Base-by-base conservation (phyloP, 169 alveolate species). In the Condylostoma magnum region DNA sequence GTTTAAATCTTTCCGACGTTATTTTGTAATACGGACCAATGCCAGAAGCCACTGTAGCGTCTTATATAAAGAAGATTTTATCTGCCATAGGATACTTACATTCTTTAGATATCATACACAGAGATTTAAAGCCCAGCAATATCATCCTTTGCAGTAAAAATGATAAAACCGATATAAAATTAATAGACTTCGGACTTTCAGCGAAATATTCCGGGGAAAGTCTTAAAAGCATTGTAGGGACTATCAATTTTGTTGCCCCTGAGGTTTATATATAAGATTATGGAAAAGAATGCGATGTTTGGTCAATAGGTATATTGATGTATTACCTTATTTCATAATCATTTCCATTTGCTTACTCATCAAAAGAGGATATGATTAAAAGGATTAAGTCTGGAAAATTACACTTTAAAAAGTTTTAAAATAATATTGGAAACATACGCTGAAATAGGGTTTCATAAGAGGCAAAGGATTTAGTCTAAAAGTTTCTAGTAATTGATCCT, bases 231-330 rank as follows among this genome's bases (percentile, higher is more conserved):
- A 56, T 63, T 34, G 36, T 60, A 2, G 87, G 87, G 30, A 75
- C 87, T 33, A 83, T 83, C 12, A 69, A 75, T 48, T 80, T 60
- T 34, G 69, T 74, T 22, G 81, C 87, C 2, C 87, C 87, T 30
- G 87, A 80, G 55, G 86, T 79, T 20, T 33, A 67, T 18, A 18
- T 18, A 34, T 28, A 55, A 36, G 60, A 67, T 51, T 80, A 80
- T 68, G 76, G 69, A 54, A 71, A 80, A 36, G 77, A 78, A 70
- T 79, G 86, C 48, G 92, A 85, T 74, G 74, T 80, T 6, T 85
- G 92, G 86, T 74, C 87, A 18, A 55, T 83, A 15, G 92, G 92
- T 1, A 80, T 79, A 1, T 63, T 85, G 2, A 70, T 82, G 30
- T 85, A 72, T 63, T 60, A 63, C 51, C 18, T 83, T 4, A 65